Evolutionary conservation across 176 grass and related monocot genomes (phyloP), one percentile per base, ranked within the genome.

Genomic region (Phragmites australis): DNA sequence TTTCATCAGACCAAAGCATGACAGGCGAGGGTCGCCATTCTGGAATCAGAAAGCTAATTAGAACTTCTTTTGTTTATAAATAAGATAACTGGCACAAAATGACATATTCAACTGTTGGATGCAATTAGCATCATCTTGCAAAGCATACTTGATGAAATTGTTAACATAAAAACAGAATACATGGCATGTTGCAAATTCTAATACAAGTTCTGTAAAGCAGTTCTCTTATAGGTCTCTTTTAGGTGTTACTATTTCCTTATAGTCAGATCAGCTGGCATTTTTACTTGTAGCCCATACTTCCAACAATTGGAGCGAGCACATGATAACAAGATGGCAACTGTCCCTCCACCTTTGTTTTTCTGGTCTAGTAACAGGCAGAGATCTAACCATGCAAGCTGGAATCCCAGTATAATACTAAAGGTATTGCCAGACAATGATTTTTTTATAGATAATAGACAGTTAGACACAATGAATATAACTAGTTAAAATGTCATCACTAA

Each of bases 1-100:
- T 75, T 97, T 97, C 93, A 97, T 97, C 44, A 97, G 30, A 56
- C 93, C 93, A 62, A 97, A 97, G 81, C 93, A 97, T 46, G 93
- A 97, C 5, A 97, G 70, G 13, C 90, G 76, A 17, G 93, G 83
- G 82, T 91, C 89, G 43, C 88, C 85, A 80, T 93, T 89, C 93
- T 94, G 83, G 73, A 79, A 68, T 72, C 11, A 89, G 56, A 61
- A 77, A 73, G 18, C 14, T 77, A 2, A 72, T 65, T 82, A 43
- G 19, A 77, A 39, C 16, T 22, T 44, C 21, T 27, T 51, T 70
- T 19, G 17, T 48, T 85, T 53, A 19, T 15, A 73, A 41, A 76
- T 51, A 77, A 48, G 72, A 54, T 49, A 70, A 49, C 29, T 62
- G 10, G 40, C 47, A 83, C 32, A 44, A 17, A 52, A 77, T 76